A percentile compares a stretch with the other conserved stretches of the same genome.
Evolutionary conservation across 164 flowering plant species (phyloP).

Genomic region (Aristolochia californica): DNA sequence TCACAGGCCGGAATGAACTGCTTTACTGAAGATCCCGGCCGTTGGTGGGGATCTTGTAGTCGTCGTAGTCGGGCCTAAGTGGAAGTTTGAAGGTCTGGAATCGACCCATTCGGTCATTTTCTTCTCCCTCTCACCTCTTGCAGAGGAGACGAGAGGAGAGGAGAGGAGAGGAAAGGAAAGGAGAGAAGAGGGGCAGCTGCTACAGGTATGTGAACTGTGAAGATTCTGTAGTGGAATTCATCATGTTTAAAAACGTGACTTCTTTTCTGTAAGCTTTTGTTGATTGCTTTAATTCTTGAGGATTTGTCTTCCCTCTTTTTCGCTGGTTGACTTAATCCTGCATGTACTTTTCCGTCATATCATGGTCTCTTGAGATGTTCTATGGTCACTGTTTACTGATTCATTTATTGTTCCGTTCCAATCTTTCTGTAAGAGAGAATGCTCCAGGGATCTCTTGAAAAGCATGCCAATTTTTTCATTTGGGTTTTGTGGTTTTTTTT

Average conservation of each 20-base stretch:
- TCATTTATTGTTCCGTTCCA: neutral
- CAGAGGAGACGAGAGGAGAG: neutral
- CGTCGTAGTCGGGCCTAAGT: neutral
- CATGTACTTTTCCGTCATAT: neutral
- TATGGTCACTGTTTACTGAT: neutral
- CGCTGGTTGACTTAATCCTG: neutral
- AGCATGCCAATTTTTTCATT: no score
- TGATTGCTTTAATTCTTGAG: neutral
- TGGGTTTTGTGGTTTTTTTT: neutral
- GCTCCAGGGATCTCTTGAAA: neutral
- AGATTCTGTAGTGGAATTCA: neutral
- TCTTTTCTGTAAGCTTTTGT: neutral
- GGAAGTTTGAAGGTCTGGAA: constrained; percentile 4
- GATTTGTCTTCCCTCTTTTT: neutral
- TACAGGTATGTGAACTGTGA: neutral
- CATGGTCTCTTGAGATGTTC: neutral
- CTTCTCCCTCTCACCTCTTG: constrained; percentile 2
- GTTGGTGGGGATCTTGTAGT: constrained; percentile 1
- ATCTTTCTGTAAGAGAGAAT: neutral
- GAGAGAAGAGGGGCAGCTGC: constrained; percentile 4
- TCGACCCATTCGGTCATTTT: neutral
- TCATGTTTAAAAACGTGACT: neutral
- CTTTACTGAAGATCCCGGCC: neutral
- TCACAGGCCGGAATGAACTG: neutral
- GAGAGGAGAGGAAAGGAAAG: neutral